Conservation (phyloP, 345 rosid genomes). For the Tarenaya hassleriana region DNA sequence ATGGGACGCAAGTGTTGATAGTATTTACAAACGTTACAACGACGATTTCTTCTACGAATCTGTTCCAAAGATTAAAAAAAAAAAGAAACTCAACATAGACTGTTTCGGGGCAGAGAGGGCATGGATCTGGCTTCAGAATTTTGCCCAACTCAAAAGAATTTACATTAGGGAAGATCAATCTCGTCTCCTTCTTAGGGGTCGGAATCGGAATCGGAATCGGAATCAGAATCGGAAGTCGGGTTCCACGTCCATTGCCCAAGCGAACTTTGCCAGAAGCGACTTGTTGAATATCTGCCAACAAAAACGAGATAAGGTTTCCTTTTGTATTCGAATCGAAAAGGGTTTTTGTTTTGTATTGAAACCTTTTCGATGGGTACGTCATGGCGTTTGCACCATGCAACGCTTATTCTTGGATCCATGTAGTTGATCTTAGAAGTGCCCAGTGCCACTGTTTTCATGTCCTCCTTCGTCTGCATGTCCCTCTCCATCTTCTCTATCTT, state of each 20-base stretch:
- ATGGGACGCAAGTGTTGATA: too few relatives aligned
- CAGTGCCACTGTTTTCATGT: constrained; percentile 84
- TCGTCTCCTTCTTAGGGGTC: too few relatives aligned
- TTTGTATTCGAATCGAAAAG: background rate
- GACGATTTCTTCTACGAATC: too few relatives aligned
- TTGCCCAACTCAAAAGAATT: too few relatives aligned
- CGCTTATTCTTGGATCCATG: constrained; percentile 94
- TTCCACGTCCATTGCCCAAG: constrained; percentile 97
- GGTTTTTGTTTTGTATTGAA: background rate
- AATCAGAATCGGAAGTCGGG: constrained; percentile 83
- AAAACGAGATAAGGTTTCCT: background rate
- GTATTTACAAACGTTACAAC: too few relatives aligned
- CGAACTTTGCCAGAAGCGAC: constrained; percentile 81
- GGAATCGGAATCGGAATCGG: too few relatives aligned
- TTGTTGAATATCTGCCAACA: constrained; percentile 77
- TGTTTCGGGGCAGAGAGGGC: too few relatives aligned
- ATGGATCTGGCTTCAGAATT: too few relatives aligned
- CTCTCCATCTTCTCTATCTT: constrained; percentile 78
- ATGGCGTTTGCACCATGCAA: constrained; percentile 97
- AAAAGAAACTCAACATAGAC: too few relatives aligned
- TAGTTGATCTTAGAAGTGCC: constrained; percentile 97
- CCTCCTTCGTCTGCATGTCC: constrained; percentile 70
- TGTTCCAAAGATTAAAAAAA: too few relatives aligned
- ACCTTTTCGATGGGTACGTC: constrained; percentile 99
- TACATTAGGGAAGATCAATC: too few relatives aligned